These are phyloP conservation scores for Geranomyces michiganensis DNA, from an alignment of 192 early-diverging fungal species.

Conservation along the genomic window DNA sequence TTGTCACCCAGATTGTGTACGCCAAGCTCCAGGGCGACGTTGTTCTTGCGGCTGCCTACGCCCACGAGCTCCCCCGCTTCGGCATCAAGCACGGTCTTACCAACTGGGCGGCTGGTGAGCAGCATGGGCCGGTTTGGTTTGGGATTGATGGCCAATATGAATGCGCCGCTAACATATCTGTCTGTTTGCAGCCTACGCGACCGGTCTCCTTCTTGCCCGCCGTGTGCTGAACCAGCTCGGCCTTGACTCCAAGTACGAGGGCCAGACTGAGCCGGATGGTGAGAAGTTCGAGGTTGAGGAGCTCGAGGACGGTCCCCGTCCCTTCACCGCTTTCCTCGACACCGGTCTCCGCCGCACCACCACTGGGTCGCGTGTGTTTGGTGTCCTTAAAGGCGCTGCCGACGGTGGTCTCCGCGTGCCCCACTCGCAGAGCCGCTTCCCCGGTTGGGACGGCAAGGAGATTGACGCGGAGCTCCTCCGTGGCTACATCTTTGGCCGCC, in stretches of 20 bases:
- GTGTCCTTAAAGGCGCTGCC: slow-evolving; percentile 97
- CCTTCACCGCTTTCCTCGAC: slow-evolving; percentile 98
- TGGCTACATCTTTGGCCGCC: slow-evolving; percentile 97
- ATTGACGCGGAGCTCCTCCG: slow-evolving; percentile 91
- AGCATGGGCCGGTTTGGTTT: background rate
- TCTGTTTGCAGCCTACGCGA: slow-evolving; percentile 78
- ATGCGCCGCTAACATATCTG: background rate
- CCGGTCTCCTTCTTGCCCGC: slow-evolving; percentile 95
- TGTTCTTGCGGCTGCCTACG: slow-evolving; percentile 92
- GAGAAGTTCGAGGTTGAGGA: slow-evolving; percentile 85
- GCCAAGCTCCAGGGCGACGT: slow-evolving; percentile 97
- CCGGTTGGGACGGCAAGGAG: slow-evolving; percentile 91
- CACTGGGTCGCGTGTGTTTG: slow-evolving; percentile 97
- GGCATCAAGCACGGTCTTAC: slow-evolving; percentile 98
- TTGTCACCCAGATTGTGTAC: slow-evolving; percentile 96
- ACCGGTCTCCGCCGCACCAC: slow-evolving; percentile 96
- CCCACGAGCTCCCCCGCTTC: slow-evolving; percentile 95
- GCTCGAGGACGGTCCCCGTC: slow-evolving; percentile 84
- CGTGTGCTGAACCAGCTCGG: slow-evolving; percentile 94
- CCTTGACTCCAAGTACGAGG: slow-evolving; percentile 95
- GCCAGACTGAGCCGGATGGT: slow-evolving; percentile 90
- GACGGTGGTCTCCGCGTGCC: slow-evolving; percentile 98
- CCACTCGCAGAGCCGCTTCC: slow-evolving; percentile 96
- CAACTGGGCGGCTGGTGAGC: slow-evolving; percentile 91
- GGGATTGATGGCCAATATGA: background rate